phyloP scores from a whole-genome alignment of 768 basidiomycete genomes.

The Tricholoma sp. region DNA sequence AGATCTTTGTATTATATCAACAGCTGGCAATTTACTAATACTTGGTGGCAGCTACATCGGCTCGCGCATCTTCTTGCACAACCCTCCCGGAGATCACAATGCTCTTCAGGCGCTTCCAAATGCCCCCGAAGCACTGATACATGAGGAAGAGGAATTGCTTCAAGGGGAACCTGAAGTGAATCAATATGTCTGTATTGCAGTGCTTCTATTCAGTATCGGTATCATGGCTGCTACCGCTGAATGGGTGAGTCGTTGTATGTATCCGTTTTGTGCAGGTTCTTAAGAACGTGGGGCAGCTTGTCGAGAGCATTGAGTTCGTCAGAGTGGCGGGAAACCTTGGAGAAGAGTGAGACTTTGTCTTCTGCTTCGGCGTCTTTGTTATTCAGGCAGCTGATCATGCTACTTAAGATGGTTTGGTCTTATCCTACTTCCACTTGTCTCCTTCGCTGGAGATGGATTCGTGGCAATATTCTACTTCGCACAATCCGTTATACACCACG shows the following conservation, averaged over 20 bases:
- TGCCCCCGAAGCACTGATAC: constrained; percentile 39
- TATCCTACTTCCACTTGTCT: constrained; percentile 65
- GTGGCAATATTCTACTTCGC: constrained; percentile 56
- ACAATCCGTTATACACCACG: constrained; percentile 34
- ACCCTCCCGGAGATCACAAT: constrained; percentile 61
- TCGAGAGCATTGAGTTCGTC: constrained; percentile 58
- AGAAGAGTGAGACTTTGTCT: constrained; percentile 38
- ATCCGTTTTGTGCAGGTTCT: constrained; percentile 32
- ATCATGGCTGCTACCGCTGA: constrained; percentile 69
- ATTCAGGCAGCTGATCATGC: neutral
- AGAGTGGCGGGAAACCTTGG: constrained; percentile 36
- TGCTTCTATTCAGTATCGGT: constrained; percentile 48
- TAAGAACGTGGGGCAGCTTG: constrained; percentile 45
- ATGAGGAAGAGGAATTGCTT: constrained; percentile 31
- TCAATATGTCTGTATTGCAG: constrained; percentile 54
- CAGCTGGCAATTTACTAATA: neutral
- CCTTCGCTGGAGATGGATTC: constrained; percentile 67
- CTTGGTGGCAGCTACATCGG: constrained; percentile 45
- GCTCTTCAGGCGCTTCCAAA: constrained; percentile 34
- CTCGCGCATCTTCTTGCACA: constrained; percentile 65
- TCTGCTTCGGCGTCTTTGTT: neutral
- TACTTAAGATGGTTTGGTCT: constrained; percentile 73
- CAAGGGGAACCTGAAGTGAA: constrained; percentile 50
- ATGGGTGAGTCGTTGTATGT: constrained; percentile 37
- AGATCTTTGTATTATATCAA: constrained; percentile 14